Conservation (phyloP, 176 grass and related monocot species). For the Calamus simplicifolius region DNA sequence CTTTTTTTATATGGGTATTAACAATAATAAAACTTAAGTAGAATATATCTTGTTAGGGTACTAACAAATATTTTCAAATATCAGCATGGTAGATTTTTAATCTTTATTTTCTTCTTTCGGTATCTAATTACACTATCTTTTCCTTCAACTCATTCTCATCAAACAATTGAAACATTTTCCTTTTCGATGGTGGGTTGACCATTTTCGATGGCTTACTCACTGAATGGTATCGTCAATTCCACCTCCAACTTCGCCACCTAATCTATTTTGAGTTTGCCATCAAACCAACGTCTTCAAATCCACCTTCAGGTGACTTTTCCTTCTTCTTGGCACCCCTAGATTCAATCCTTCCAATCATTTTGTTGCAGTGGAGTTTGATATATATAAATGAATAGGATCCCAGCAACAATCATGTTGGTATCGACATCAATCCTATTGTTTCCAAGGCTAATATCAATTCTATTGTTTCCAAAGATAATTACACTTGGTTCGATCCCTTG, state of each 20-base stretch:
- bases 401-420: no score
- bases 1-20: no score
- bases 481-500: no score
- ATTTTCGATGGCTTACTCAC: neutral
- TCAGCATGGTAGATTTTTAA: no score
- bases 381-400: no score
- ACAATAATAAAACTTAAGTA: neutral
- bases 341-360: no score
- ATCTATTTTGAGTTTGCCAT: constrained; percentile 6
- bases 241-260: constrained; percentile 1
- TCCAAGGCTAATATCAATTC: no score
- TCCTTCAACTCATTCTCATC: neutral
- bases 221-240: no score
- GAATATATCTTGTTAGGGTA: neutral
- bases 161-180: neutral
- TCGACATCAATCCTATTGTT: no score
- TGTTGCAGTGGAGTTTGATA: no score
- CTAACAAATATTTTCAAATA: no score
- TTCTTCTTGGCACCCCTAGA: constrained; percentile 4
- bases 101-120: neutral
- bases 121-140: neutral
- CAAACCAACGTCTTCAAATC: neutral
- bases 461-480: no score
- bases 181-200: neutral
- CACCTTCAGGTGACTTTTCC: neutral